phyloP scores from a whole-genome alignment of 768 basidiomycete genomes.

The Coprinopsis marcescibilis region DNA sequence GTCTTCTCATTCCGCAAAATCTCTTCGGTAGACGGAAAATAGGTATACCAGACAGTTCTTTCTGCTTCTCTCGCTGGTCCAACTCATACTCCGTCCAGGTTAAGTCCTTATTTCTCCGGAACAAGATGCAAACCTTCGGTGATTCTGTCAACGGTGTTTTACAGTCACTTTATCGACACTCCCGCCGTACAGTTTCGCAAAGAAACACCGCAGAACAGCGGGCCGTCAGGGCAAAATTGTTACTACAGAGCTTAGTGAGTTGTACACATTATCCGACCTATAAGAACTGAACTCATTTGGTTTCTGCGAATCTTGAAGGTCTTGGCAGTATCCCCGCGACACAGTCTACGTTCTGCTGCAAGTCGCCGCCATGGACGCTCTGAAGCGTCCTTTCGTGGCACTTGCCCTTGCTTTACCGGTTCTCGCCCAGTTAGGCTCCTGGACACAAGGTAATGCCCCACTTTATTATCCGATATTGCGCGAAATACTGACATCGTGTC shows the following conservation, averaged over 20 bases:
- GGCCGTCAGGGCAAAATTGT: neutral
- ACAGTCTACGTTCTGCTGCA: neutral
- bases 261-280: neutral
- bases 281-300: neutral
- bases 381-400: constrained; percentile 18
- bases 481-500: constrained; percentile 1
- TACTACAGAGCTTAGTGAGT: neutral
- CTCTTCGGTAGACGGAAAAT: neutral
- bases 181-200: neutral
- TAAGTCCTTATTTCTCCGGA: constrained; percentile 1
- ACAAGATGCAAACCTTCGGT: neutral
- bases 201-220: neutral
- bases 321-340: neutral
- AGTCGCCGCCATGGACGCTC: neutral
- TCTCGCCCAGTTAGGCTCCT: constrained; percentile 22
- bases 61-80: neutral
- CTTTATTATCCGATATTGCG: neutral
- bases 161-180: constrained; percentile 1
- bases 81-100: neutral
- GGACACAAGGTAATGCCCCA: constrained; percentile 21
- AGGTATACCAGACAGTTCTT: neutral
- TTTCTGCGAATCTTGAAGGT: constrained; percentile 1
- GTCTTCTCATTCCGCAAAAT: constrained; percentile 1
- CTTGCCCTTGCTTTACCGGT: constrained; percentile 21
- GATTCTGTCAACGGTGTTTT: constrained; percentile 1